A percentile compares a stretch with the other conserved stretches of the same genome.
Conservation (phyloP, 768 basidiomycete species). For the Obba rivulosa region DNA sequence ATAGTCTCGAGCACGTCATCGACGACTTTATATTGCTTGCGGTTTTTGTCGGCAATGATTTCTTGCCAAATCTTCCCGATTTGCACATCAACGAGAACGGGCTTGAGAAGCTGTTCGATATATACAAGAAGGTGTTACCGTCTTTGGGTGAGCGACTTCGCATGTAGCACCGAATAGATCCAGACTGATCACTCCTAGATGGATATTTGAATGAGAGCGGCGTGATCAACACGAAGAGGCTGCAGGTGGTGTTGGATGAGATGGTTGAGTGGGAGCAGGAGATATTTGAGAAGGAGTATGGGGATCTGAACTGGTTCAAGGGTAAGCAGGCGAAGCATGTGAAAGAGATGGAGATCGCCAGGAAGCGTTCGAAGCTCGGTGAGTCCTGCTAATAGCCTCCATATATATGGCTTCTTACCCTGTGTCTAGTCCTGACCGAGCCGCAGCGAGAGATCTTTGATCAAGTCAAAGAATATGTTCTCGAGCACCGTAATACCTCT, state of each 20-base stretch:
- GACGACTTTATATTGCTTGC: constrained; percentile 97
- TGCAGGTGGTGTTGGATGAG: constrained; percentile 86
- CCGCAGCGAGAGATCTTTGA: constrained; percentile 77
- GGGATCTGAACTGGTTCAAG: constrained; percentile 89
- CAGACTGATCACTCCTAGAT: constrained; percentile 39
- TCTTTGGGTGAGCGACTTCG: constrained; percentile 44
- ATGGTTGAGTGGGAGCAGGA: constrained; percentile 87
- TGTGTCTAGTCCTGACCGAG: constrained; percentile 54
- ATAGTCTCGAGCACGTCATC: constrained; percentile 90
- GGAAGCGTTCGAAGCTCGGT: constrained; percentile 63
- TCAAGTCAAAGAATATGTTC: constrained; percentile 70
- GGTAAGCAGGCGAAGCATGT: constrained; percentile 81
- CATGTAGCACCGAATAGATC: neutral
- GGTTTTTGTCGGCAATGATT: constrained; percentile 97
- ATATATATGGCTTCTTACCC: neutral
- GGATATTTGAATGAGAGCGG: constrained; percentile 94
- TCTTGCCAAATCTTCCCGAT: constrained; percentile 93
- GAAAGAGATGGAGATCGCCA: constrained; percentile 58
- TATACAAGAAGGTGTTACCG: constrained; percentile 91
- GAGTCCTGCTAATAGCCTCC: constrained; percentile 13
- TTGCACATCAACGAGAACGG: constrained; percentile 98
- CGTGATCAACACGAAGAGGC: constrained; percentile 66
- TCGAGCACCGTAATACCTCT: constrained; percentile 35
- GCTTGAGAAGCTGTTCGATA: constrained; percentile 85
- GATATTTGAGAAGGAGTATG: constrained; percentile 86